Percentiles rank a stretch among this genome's conserved stretches.
Conservation (phyloP, 371 early-diverging fungal genomes). For the Paraphysoderma sedebokerense region DNA sequence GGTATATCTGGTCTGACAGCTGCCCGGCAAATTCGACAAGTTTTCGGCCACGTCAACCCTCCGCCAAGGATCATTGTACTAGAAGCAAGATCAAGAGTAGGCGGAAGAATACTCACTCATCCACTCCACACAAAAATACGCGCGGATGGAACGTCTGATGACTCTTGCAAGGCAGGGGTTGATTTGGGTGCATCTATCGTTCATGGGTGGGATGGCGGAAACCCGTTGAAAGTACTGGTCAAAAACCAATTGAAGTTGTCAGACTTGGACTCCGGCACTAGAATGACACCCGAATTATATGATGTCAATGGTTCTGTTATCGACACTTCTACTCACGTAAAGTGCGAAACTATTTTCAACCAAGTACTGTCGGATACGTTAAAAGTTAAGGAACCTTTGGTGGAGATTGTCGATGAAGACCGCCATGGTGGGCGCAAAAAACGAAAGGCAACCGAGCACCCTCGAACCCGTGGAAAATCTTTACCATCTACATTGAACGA, state of each 20-base stretch:
- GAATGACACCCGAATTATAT: slow-evolving; percentile 12
- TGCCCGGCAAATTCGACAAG: slow-evolving; percentile 12
- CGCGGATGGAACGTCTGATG: neutral
- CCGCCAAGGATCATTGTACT: slow-evolving; percentile 13
- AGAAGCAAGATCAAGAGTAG: slow-evolving; percentile 11
- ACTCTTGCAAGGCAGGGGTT: slow-evolving; percentile 3
- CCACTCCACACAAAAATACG: slow-evolving; percentile 6
- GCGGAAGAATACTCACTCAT: slow-evolving; percentile 13
- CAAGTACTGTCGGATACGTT: slow-evolving; percentile 10
- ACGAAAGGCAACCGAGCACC: no score
- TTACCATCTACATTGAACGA: no score
- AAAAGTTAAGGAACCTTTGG: slow-evolving; percentile 4
- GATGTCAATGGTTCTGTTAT: slow-evolving; percentile 11
- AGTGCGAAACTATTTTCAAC: slow-evolving; percentile 12
- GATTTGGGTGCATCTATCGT: slow-evolving; percentile 20
- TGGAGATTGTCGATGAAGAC: slow-evolving; percentile 7
- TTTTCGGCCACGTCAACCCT: slow-evolving; percentile 8
- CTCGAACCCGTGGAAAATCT: no score
- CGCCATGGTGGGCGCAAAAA: no score
- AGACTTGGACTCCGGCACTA: slow-evolving; percentile 7
- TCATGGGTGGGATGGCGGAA: slow-evolving; percentile 22
- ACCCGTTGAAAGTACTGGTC: slow-evolving; percentile 21
- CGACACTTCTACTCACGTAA: slow-evolving; percentile 7
- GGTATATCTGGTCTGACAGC: slow-evolving; percentile 13
- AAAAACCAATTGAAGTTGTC: slow-evolving; percentile 14